phyloP scores from a whole-genome alignment of 768 basidiomycete genomes.

The Kwoniella heveanensis region DNA sequence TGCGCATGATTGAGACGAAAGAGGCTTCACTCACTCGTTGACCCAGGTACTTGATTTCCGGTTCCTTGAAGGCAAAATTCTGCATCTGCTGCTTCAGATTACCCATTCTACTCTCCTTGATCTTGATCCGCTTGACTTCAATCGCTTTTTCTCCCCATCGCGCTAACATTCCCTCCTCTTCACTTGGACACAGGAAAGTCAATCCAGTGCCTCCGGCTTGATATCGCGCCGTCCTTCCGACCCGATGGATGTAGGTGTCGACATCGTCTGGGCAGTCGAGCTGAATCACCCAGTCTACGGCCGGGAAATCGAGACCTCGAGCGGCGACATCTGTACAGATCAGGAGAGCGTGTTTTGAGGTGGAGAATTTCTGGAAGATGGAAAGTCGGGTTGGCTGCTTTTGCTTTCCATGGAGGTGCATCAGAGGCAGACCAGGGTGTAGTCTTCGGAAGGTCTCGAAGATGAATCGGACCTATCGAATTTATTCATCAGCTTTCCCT shows the following conservation, averaged over 20 bases:
- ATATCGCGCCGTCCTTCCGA: slow-evolving; percentile 92
- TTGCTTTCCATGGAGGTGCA: slow-evolving; percentile 94
- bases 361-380: slow-evolving; percentile 81
- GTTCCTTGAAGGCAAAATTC: slow-evolving; percentile 88
- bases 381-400: slow-evolving; percentile 85
- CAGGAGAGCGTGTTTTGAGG: slow-evolving; percentile 77
- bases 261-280: slow-evolving; percentile 95
- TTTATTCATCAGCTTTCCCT: neutral
- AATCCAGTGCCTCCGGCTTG: slow-evolving; percentile 84
- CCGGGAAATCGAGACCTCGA: slow-evolving; percentile 92
- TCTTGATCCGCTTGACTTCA: slow-evolving; percentile 72
- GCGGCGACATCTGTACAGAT: slow-evolving; percentile 97
- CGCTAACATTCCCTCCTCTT: slow-evolving; percentile 84
- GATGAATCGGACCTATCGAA: slow-evolving; percentile 73
- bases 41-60: slow-evolving; percentile 94
- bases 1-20: neutral
- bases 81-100: slow-evolving; percentile 85
- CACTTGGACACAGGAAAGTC: slow-evolving; percentile 80
- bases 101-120: slow-evolving; percentile 81
- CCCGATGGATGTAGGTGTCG: slow-evolving; percentile 95
- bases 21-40: slow-evolving; percentile 68
- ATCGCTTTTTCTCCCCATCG: slow-evolving; percentile 74
- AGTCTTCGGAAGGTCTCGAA: slow-evolving; percentile 94
- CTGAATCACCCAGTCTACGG: slow-evolving; percentile 95
- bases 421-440: slow-evolving; percentile 89